A percentile compares a stretch with the other conserved stretches of the same genome.
Evolutionary conservation across 1,284 basidiomycete species (phyloP).

Genomic region (Mycena sp.): DNA sequence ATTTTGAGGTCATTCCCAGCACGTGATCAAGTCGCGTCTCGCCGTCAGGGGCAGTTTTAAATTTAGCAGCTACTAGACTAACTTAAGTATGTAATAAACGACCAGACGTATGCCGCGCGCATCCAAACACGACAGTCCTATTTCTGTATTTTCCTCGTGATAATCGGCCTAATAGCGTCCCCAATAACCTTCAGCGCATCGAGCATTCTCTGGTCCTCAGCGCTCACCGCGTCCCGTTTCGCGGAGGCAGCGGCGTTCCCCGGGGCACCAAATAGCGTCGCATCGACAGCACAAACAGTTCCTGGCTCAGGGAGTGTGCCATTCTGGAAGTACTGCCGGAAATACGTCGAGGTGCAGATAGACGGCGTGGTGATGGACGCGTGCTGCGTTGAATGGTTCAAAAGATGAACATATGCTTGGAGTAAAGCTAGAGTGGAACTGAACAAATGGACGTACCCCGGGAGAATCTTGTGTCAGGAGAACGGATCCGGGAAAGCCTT

Average conservation of each 20-base stretch:
- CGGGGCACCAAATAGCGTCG: conserved; percentile 10
- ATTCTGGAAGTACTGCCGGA: conserved; percentile 25
- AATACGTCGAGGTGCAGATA: conserved; percentile 16
- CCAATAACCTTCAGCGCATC: conserved; percentile 3
- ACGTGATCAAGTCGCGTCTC: too few relatives aligned
- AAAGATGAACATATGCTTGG: neutral
- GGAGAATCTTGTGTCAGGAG: conserved; percentile 31
- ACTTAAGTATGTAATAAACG: too few relatives aligned
- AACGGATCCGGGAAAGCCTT: conserved; percentile 29
- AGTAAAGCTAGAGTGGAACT: neutral
- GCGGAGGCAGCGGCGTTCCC: too few relatives aligned
- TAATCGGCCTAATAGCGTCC: neutral
- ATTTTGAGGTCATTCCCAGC: too few relatives aligned
- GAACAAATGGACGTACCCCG: conserved; percentile 17
- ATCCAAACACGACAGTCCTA: too few relatives aligned
- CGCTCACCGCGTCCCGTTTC: neutral
- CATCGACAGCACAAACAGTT: conserved; percentile 28
- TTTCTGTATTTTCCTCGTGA: neutral
- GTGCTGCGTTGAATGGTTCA: conserved; percentile 16
- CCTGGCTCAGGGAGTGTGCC: conserved; percentile 28
- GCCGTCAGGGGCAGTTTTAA: too few relatives aligned
- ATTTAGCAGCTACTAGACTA: too few relatives aligned
- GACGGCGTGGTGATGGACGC: conserved; percentile 22
- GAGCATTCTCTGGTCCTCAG: neutral
- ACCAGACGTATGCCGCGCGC: too few relatives aligned